phyloP scores from a whole-genome alignment of 2,329 filamentous ascomycete genomes.

The Ciborinia camelliae region DNA sequence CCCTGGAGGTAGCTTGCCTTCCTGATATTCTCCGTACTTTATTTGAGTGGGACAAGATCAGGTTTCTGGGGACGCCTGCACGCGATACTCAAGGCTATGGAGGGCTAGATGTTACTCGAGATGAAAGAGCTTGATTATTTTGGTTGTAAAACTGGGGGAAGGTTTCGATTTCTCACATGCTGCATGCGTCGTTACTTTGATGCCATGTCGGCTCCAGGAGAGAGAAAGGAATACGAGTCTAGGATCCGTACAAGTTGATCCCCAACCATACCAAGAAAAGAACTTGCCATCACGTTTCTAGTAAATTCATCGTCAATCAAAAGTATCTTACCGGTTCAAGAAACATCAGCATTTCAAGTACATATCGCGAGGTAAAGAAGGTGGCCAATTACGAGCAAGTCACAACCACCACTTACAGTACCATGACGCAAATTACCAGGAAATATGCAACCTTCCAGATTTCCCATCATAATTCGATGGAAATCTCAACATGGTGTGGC shows the following conservation, averaged over 20 bases:
- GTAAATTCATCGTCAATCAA: neutral
- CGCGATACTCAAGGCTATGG: neutral
- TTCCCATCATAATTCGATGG: constrained; percentile 9
- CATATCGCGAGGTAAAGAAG: neutral
- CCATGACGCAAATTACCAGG: constrained; percentile 13
- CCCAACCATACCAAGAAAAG: neutral
- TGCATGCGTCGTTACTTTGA: constrained; percentile 11
- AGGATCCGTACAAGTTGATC: neutral
- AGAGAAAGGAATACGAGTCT: neutral
- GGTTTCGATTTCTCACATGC: neutral
- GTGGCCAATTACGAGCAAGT: neutral
- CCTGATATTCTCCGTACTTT: neutral
- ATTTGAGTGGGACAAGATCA: neutral
- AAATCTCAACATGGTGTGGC: constrained; percentile 4
- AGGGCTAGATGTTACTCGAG: neutral
- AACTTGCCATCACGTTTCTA: neutral
- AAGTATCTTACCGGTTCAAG: neutral
- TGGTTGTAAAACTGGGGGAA: neutral
- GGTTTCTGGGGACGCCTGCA: neutral
- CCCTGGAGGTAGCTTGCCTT: neutral
- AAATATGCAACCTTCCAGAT: constrained; percentile 8
- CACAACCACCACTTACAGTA: neutral
- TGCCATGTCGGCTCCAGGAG: constrained; percentile 9
- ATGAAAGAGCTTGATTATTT: neutral
- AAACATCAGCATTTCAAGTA: neutral